phyloP scores from a whole-genome alignment of 139 green algal species.

The Chlamydomonas applanata region DNA sequence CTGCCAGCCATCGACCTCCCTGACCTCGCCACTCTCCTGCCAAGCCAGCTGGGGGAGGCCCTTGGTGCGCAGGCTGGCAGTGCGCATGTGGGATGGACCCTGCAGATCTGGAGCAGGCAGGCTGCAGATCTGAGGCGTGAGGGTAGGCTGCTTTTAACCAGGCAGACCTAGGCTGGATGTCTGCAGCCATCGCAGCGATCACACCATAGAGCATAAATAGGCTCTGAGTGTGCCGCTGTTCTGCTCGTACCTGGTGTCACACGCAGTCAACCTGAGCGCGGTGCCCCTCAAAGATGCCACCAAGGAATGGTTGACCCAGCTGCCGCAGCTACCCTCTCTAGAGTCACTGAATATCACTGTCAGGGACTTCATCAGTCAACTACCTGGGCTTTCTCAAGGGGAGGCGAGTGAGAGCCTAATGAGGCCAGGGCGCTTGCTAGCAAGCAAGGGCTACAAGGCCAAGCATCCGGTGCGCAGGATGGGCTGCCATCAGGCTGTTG shows the following conservation, averaged over 20 bases:
- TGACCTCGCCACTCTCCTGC: background rate
- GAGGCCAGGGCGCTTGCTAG: slow-evolving; percentile 29
- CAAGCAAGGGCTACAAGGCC: slow-evolving; percentile 31
- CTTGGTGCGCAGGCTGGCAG: background rate
- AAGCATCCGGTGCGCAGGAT: slow-evolving; percentile 52
- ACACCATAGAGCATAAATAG: no score
- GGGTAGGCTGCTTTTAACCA: no score
- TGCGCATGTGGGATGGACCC: no score
- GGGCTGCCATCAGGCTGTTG: no score
- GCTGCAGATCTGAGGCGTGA: no score
- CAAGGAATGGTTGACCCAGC: background rate
- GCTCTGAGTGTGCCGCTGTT: no score
- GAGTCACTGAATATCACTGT: background rate
- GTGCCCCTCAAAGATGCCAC: no score
- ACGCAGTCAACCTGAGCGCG: no score
- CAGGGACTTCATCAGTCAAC: background rate
- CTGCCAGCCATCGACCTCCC: background rate
- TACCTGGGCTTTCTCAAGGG: background rate
- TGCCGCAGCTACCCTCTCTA: slow-evolving; percentile 16
- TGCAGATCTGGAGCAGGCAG: no score
- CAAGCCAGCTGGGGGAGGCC: background rate
- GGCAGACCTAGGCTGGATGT: no score
- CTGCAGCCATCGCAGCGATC: no score
- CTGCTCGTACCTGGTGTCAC: no score
- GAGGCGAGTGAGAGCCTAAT: slow-evolving; percentile 14